Evolutionary conservation across 495 filamentous ascomycete species (phyloP).

Genomic region (Xylaria palmicola): DNA sequence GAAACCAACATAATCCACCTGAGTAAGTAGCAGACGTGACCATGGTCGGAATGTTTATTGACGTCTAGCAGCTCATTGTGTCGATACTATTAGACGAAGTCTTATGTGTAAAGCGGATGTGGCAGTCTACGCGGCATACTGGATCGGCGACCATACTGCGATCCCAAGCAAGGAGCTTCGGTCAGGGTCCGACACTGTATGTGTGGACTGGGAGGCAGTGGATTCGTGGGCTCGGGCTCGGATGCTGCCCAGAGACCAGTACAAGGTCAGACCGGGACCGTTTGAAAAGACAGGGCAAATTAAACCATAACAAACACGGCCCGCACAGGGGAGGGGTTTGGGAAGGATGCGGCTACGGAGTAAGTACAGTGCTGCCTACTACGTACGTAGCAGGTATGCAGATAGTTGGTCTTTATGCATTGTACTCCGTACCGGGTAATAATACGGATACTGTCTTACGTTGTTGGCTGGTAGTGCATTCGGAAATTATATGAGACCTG

Average conservation of each 20-base stretch:
- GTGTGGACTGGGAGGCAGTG: constrained; percentile 12
- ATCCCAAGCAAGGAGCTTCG: not conserved
- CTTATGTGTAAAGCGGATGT: constrained; percentile 32
- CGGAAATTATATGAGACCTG: too few species aligned
- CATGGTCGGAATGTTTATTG: not conserved
- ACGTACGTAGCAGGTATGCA: too few species aligned
- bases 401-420: too few species aligned
- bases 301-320: not conserved
- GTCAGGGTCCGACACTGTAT: not conserved
- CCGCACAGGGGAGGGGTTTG: too few species aligned
- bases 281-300: not conserved
- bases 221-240: constrained; percentile 11
- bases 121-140: constrained; percentile 9
- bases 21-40: not conserved
- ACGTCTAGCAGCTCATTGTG: constrained; percentile 25
- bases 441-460: too few species aligned
- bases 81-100: constrained; percentile 25
- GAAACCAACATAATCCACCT: not conserved
- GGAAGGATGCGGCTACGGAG: too few species aligned
- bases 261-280: not conserved
- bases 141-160: not conserved
- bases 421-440: too few species aligned
- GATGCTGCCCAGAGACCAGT: not conserved
- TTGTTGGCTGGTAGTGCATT: too few species aligned
- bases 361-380: too few species aligned